A percentile compares a stretch with the other conserved stretches of the same genome.
phyloP scores from a whole-genome alignment of 495 filamentous ascomycete genomes.

The Penicillium pulvis region DNA sequence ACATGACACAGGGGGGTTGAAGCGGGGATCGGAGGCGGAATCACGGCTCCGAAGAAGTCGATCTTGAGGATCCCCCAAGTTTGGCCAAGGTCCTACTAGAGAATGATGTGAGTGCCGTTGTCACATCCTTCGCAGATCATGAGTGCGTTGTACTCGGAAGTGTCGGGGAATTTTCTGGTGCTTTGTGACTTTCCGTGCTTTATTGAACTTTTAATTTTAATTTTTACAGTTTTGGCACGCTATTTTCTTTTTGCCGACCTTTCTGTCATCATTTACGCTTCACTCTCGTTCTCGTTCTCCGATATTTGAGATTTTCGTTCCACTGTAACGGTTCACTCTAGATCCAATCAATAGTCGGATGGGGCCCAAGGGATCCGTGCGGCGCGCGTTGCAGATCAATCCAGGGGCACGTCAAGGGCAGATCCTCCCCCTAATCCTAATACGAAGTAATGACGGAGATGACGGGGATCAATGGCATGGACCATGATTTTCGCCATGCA shows the following conservation, averaged over 20 bases:
- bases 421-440: slow-evolving; percentile 17
- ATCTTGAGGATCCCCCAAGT: slow-evolving; percentile 22
- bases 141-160: background rate
- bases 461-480: slow-evolving; percentile 13
- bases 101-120: background rate
- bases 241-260: background rate
- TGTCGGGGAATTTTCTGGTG: background rate
- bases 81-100: slow-evolving; percentile 7
- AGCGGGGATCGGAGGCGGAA: slow-evolving; percentile 8
- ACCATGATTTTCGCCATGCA: slow-evolving; percentile 14
- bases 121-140: slow-evolving; percentile 7
- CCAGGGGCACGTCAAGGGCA: slow-evolving; percentile 26
- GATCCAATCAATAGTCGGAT: slow-evolving; percentile 36
- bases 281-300: slow-evolving; percentile 4
- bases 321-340: slow-evolving; percentile 32
- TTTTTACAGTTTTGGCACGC: background rate
- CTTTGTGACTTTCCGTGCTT: background rate
- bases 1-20: slow-evolving; percentile 13
- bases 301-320: slow-evolving; percentile 39
- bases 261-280: background rate
- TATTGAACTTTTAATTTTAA: background rate
- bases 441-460: slow-evolving; percentile 13
- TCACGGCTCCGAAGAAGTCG: slow-evolving; percentile 10
- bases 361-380: slow-evolving; percentile 30
- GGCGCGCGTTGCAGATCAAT: slow-evolving; percentile 27